Percentiles rank a stretch among this genome's conserved stretches.
phyloP scores from a whole-genome alignment of 371 early-diverging fungal genomes.

The Mucor racemosus region DNA sequence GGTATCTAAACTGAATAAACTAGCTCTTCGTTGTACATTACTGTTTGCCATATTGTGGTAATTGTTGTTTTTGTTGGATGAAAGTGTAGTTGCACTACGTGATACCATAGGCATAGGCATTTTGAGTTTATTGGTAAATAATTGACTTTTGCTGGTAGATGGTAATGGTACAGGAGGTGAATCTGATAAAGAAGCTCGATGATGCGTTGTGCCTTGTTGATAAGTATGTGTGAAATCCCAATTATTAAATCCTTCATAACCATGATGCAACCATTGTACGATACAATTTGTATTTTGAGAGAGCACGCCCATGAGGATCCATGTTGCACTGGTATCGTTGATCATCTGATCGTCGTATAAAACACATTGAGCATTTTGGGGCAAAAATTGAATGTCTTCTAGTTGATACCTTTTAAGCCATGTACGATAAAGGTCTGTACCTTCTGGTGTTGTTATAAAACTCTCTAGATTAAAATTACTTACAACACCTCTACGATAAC shows the following conservation, averaged over 20 bases:
- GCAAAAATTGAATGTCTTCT: constrained; percentile 15
- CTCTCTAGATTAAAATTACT: constrained; percentile 64
- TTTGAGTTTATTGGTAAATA: constrained; percentile 11
- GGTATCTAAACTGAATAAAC: constrained; percentile 51
- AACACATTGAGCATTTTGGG: constrained; percentile 29
- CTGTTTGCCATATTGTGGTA: not conserved
- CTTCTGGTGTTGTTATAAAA: constrained; percentile 66
- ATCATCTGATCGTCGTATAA: constrained; percentile 62
- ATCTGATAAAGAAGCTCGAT: not conserved
- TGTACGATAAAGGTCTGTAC: constrained; percentile 38
- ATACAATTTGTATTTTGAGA: constrained; percentile 14
- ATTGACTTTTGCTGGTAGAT: not conserved
- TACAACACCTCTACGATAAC: constrained; percentile 62
- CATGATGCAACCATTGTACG: constrained; percentile 52
- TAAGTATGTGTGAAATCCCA: constrained; percentile 23
- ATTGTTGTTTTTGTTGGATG: constrained; percentile 18
- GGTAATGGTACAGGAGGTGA: constrained; percentile 27
- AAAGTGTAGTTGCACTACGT: constrained; percentile 44
- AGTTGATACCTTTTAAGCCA: constrained; percentile 26
- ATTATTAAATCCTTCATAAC: constrained; percentile 50
- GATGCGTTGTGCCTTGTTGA: not conserved
- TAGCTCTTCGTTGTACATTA: constrained; percentile 41
- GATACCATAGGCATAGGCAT: constrained; percentile 34
- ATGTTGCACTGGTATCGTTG: constrained; percentile 33
- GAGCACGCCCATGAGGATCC: constrained; percentile 26